A percentile compares a stretch with the other conserved stretches of the same genome.
Conservation (phyloP, 768 basidiomycete species). For the Hortiboletus campestris region DNA sequence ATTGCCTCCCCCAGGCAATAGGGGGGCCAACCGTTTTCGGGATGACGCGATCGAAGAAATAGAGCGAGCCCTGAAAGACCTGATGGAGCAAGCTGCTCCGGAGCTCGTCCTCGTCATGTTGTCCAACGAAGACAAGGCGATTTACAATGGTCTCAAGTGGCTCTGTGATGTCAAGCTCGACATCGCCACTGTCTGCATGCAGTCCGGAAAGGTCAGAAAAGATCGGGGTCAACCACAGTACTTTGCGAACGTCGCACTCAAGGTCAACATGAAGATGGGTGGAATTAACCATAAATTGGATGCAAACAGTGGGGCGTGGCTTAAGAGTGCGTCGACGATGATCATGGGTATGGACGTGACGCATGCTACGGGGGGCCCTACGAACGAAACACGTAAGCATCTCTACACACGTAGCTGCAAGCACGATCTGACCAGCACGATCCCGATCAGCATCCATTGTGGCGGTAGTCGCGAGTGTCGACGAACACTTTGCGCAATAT, state of each 20-base stretch:
- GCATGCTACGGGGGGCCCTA: conserved; percentile 64
- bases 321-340: conserved; percentile 46
- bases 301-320: conserved; percentile 37
- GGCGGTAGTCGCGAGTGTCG: conserved; percentile 52
- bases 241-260: conserved; percentile 54
- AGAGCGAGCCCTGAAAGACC: background rate
- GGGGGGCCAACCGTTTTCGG: conserved; percentile 48
- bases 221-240: conserved; percentile 52
- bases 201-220: conserved; percentile 55
- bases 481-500: conserved; percentile 45
- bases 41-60: conserved; percentile 40
- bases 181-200: conserved; percentile 67
- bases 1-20: conserved; percentile 44
- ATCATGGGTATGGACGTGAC: conserved; percentile 65
- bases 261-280: conserved; percentile 56
- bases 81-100: conserved; percentile 1
- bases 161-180: conserved; percentile 50
- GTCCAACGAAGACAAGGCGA: conserved; percentile 43
- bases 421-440: background rate
- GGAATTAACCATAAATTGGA: conserved; percentile 52
- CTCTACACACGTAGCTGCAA: background rate
- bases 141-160: conserved; percentile 52
- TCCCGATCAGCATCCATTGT: conserved; percentile 42
- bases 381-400: conserved; percentile 41
- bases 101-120: conserved; percentile 44